phyloP scores from a whole-genome alignment of 805 yeast genomes.

The Maudiozyma pseudohumilis region DNA sequence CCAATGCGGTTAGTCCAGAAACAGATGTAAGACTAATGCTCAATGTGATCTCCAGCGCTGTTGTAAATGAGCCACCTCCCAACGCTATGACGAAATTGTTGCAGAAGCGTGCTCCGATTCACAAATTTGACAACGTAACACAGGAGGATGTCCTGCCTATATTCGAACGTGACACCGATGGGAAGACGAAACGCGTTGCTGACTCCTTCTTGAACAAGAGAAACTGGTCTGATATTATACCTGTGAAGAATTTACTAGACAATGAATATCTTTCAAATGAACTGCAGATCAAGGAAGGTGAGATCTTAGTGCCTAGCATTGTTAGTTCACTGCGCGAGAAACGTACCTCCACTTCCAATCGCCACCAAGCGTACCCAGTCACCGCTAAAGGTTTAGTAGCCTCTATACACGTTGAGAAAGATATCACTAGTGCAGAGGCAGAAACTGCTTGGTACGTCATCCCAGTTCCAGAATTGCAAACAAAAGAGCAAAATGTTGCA shows the following conservation, averaged over 20 bases:
- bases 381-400: conserved; percentile 51
- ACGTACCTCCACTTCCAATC: conserved; percentile 21
- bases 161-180: conserved; percentile 50
- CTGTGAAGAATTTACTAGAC: conserved; percentile 33
- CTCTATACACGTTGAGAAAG: conserved; percentile 64
- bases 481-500: conserved; percentile 15
- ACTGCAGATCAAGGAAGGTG: conserved; percentile 9
- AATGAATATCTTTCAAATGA: conserved; percentile 11
- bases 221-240: conserved; percentile 63
- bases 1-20: conserved; percentile 43
- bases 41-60: conserved; percentile 84
- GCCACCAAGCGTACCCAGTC: conserved; percentile 52
- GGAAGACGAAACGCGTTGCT: conserved; percentile 36
- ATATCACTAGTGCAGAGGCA: conserved; percentile 38
- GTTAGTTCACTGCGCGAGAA: conserved; percentile 13
- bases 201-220: conserved; percentile 47
- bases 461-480: conserved; percentile 52
- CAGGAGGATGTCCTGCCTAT: conserved; percentile 78
- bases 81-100: conserved; percentile 69
- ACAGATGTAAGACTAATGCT: conserved; percentile 67
- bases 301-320: conserved; percentile 20
- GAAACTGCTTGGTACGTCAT: conserved; percentile 57
- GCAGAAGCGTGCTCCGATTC: conserved; percentile 56
- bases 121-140: conserved; percentile 52
- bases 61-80: conserved; percentile 89